Percentiles rank a stretch among this genome's conserved stretches.
These are phyloP conservation scores for Nyssa sinensis DNA, from an alignment of 148 eudicot genomes.

Conservation along the genomic window DNA sequence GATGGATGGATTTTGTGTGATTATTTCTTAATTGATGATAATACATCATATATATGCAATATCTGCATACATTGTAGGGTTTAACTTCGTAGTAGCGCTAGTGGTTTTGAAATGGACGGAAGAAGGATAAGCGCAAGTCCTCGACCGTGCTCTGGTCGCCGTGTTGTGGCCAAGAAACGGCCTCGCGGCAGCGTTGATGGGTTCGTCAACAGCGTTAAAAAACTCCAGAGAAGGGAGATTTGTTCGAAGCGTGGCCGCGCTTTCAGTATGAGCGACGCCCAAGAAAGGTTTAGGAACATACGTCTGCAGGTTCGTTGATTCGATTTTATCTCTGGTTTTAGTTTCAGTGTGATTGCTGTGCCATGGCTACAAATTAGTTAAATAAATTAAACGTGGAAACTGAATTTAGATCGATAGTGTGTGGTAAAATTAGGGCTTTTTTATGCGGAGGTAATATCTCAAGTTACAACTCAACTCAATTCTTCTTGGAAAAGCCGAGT, in stretches of 20 bases:
- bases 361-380: not conserved
- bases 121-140: conserved; percentile 80
- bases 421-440: not conserved
- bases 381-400: not conserved
- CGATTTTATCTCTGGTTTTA: not conserved
- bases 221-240: conserved; percentile 88
- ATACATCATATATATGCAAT: not conserved
- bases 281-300: conserved; percentile 82
- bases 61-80: not conserved
- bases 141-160: conserved; percentile 67
- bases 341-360: not conserved
- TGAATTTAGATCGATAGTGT: not conserved
- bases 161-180: conserved; percentile 78
- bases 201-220: conserved; percentile 79
- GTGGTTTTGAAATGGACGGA: conserved; percentile 52
- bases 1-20: not conserved
- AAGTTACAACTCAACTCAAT: too few species aligned
- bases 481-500: not conserved
- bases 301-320: conserved; percentile 55
- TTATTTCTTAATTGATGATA: not conserved
- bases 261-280: conserved; percentile 82
- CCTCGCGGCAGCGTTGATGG: conserved; percentile 56
- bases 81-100: not conserved
- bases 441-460: not conserved
- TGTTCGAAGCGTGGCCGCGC: conserved; percentile 70